Base-by-base conservation (phyloP, 495 filamentous ascomycete genomes). In the Aspergillus biplanus region DNA sequence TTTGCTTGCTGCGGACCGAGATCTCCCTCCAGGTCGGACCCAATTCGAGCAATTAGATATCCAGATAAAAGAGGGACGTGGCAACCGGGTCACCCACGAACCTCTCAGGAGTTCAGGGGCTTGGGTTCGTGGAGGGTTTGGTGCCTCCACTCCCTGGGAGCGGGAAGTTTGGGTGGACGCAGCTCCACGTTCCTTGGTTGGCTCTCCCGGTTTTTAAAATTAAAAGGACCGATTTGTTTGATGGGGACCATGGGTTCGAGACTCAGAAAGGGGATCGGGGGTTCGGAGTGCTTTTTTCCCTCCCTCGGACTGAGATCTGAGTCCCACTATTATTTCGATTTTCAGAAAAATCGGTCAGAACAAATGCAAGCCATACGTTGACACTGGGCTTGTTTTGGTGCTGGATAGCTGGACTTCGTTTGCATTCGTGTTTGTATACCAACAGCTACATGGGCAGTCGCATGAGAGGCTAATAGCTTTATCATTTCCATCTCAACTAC, bases 21-120 rank as follows among this genome's bases (percentile, higher is more conserved):
- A 56, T 63, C 52, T 56, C 46, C 61, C 53, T 35, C 58, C 27
- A 35, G 52, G 33, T 64, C 42, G 59, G 56, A 62, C 35, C 52
- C 37, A 65, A 59, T 56, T 56, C 59, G n/a, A 53, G 50, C 5
- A 63, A 60, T 65, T 39, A 65, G 70, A 71, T 68, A 70, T 71
- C 50, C 47, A 61, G 67, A 72, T 70, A 12, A 33, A 39, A 49
- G 49, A 55, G 6, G 33, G 39, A 58, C 11, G 8, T 33, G 39
- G 42, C 42, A 58, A 1, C 21, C 42, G 27, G n/a, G 50, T 60
- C 35, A 42, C 33, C 42, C 63, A 52, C 44, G 58, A 65, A 65
- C 61, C 61, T 60, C 56, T 52, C 60, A 63, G 65, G 61, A 60
- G 61, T 63, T 63, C 61, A 63, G 65, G 65, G 61, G 52, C 46